A percentile compares a stretch with the other conserved stretches of the same genome.
phyloP scores from a whole-genome alignment of 345 rosid genomes.

The Pugionium dolabratum region DNA sequence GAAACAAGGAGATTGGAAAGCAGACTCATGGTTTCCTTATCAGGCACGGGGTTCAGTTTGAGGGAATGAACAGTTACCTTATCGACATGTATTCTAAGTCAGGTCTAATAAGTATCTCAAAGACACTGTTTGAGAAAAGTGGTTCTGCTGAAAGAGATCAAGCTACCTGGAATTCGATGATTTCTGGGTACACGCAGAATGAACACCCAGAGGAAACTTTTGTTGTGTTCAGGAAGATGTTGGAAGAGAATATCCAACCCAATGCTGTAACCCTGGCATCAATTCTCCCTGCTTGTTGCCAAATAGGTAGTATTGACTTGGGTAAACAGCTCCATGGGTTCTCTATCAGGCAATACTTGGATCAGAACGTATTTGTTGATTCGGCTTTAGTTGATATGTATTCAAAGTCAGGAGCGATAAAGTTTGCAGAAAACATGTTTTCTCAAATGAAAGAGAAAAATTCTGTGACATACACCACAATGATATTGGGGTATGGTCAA shows the following conservation, averaged over 20 bases:
- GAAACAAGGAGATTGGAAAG: constrained; percentile 64
- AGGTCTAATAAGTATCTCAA: constrained; percentile 60
- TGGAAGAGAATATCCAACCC: constrained; percentile 58
- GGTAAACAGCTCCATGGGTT: constrained; percentile 85
- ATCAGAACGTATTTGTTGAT: constrained; percentile 67
- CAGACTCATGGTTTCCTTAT: constrained; percentile 81
- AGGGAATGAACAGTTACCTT: constrained; percentile 80
- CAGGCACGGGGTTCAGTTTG: constrained; percentile 60
- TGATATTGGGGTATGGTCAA: constrained; percentile 85
- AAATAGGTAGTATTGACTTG: constrained; percentile 55
- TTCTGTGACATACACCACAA: constrained; percentile 75
- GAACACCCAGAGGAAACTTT: constrained; percentile 63
- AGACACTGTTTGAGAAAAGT: constrained; percentile 49
- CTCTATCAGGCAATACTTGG: constrained; percentile 62
- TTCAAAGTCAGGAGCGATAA: constrained; percentile 72
- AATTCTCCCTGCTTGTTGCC: constrained; percentile 76
- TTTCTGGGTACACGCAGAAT: constrained; percentile 80
- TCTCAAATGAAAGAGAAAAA: constrained; percentile 52
- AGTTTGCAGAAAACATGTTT: constrained; percentile 64
- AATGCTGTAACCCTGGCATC: constrained; percentile 77
- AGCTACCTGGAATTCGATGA: constrained; percentile 89
- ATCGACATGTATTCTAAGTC: constrained; percentile 88
- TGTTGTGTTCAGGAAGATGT: constrained; percentile 55
- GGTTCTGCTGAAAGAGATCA: constrained; percentile 52
- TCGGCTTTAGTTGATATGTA: constrained; percentile 85